Evolutionary conservation across 2,329 filamentous ascomycete species (phyloP).

Genomic region (Nothopassalora personata): DNA sequence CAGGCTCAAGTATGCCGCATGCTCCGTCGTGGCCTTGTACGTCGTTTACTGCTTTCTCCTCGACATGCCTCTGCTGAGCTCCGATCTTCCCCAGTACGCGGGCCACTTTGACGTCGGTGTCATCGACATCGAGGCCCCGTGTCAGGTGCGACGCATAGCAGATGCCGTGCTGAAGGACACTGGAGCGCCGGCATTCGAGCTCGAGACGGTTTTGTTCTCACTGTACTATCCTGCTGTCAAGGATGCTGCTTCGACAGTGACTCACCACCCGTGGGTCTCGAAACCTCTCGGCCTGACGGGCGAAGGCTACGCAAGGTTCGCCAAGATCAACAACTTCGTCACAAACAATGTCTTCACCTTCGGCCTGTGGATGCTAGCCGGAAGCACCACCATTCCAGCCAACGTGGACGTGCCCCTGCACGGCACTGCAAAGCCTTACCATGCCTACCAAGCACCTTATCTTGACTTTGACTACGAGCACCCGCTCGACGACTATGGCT

Average conservation of each 20-base stretch:
- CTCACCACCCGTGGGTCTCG: conserved; percentile 40
- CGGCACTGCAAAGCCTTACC: conserved; percentile 23
- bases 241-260: conserved; percentile 21
- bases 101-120: conserved; percentile 41
- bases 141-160: conserved; percentile 33
- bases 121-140: conserved; percentile 40
- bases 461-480: conserved; percentile 15
- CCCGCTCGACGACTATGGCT: conserved; percentile 28
- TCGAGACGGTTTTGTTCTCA: conserved; percentile 43
- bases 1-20: conserved; percentile 14
- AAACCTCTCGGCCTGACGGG: conserved; percentile 40
- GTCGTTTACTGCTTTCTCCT: conserved; percentile 35
- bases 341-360: conserved; percentile 38
- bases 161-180: conserved; percentile 36
- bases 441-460: conserved; percentile 24
- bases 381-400: conserved; percentile 40
- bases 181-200: conserved; percentile 38
- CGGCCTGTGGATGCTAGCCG: conserved; percentile 39
- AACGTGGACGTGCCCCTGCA: conserved; percentile 40
- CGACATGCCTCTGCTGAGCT: conserved; percentile 39
- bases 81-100: conserved; percentile 39
- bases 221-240: conserved; percentile 41
- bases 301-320: conserved; percentile 42
- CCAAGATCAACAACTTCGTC: conserved; percentile 34
- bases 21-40: conserved; percentile 20